Percentiles rank a stretch among this genome's conserved stretches.
Conservation (phyloP, 257 asterid genomes). For the Solanum ossicruentum region DNA sequence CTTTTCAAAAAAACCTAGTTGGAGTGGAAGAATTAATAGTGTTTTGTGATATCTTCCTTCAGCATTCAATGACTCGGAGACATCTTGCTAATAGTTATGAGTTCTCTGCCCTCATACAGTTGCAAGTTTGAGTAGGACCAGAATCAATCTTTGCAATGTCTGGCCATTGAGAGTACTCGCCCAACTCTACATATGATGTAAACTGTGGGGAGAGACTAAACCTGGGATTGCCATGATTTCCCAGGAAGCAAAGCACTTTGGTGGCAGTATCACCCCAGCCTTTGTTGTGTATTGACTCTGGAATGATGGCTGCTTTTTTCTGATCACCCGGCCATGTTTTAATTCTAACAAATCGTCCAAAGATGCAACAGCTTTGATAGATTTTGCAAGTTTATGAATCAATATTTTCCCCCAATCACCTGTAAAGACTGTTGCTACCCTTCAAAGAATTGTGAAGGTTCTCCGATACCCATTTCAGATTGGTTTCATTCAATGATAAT, state of each 20-base stretch:
- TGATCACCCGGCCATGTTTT: neutral
- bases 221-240: neutral
- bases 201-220: neutral
- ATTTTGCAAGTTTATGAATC: neutral
- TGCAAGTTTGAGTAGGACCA: neutral
- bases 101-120: neutral
- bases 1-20: neutral
- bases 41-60: neutral
- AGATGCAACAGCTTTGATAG: neutral
- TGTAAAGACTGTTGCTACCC: neutral
- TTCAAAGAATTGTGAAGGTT: neutral
- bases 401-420: neutral
- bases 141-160: neutral
- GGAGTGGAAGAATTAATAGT: neutral
- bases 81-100: neutral
- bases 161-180: neutral
- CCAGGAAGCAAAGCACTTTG: too few relatives aligned
- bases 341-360: neutral
- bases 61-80: neutral
- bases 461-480: neutral
- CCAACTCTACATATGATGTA: neutral
- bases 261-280: neutral
- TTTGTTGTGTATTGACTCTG: neutral
- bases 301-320: neutral
- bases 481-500: neutral